phyloP scores from a whole-genome alignment of 306 rosid genomes.

The Begonia masoniana region DNA sequence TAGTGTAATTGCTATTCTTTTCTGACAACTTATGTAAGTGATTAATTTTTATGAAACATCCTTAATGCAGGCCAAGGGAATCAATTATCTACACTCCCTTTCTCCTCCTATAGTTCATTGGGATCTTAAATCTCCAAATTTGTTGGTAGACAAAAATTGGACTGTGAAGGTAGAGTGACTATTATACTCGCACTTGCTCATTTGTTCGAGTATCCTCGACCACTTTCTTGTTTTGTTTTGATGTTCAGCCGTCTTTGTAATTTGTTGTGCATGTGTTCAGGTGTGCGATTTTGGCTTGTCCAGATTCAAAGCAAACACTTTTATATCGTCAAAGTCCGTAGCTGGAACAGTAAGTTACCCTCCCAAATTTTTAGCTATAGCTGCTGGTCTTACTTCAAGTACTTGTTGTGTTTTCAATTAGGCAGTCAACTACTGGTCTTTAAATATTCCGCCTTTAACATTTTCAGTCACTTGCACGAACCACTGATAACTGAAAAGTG shows the following conservation, averaged over 20 bases:
- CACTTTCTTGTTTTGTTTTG: neutral
- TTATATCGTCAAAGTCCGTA: constrained; percentile 83
- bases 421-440: too few species aligned
- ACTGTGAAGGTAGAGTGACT: constrained; percentile 53
- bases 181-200: too few species aligned
- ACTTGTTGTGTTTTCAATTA: too few species aligned
- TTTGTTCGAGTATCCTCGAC: neutral
- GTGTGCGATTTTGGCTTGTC: constrained; percentile 95
- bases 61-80: constrained; percentile 78
- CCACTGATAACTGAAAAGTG: too few species aligned
- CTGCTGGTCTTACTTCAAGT: too few species aligned
- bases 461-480: too few species aligned
- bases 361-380: neutral
- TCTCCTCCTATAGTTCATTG: constrained; percentile 88
- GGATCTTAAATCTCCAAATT: constrained; percentile 98
- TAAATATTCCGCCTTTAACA: too few species aligned
- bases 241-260: neutral
- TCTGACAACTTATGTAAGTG: neutral
- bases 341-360: constrained; percentile 82
- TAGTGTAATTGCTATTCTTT: constrained; percentile 11
- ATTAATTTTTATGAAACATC: too few species aligned
- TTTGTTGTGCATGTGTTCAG: constrained; percentile 15
- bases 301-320: constrained; percentile 90
- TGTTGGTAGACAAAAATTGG: constrained; percentile 93
- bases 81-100: constrained; percentile 89